Conservation (phyloP, 805 yeast species). For the Wickerhamiella hasegawae region DNA sequence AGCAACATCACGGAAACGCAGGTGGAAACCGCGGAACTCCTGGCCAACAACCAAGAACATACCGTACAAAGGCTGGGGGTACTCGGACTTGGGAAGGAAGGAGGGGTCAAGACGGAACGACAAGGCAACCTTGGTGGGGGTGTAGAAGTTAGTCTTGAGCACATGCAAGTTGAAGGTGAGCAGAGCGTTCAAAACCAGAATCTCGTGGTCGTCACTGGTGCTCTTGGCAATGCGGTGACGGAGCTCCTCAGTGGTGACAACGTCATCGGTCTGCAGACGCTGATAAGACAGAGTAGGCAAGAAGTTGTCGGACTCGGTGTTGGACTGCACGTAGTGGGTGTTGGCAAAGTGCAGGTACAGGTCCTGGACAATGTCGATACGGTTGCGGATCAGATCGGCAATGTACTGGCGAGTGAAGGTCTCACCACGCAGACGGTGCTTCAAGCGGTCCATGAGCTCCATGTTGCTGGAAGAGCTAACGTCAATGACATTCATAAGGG, state of each 20-base stretch:
- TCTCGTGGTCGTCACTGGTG: constrained; percentile 65
- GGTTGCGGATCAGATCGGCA: constrained; percentile 53
- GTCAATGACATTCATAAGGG: constrained; percentile 49
- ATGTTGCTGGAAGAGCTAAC: constrained; percentile 47
- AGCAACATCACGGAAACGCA: constrained; percentile 91
- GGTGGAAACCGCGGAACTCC: constrained; percentile 94
- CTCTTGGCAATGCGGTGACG: constrained; percentile 46
- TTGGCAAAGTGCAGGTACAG: constrained; percentile 86
- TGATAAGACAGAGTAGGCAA: constrained; percentile 65
- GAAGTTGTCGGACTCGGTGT: constrained; percentile 21
- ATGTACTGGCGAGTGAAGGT: constrained; percentile 81
- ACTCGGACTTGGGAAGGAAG: constrained; percentile 71
- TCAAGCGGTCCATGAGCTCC: constrained; percentile 64
- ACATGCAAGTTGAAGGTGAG: constrained; percentile 73
- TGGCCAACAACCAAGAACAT: constrained; percentile 92
- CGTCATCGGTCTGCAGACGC: constrained; percentile 63
- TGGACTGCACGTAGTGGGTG: constrained; percentile 58
- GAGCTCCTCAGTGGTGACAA: constrained; percentile 60
- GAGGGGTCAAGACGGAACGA: constrained; percentile 82
- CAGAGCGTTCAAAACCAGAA: constrained; percentile 65
- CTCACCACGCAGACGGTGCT: constrained; percentile 81
- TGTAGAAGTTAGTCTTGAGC: constrained; percentile 84
- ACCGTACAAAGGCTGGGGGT: constrained; percentile 86
- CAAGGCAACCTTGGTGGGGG: constrained; percentile 86
- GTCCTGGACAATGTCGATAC: constrained; percentile 59